Evolutionary conservation across 257 asterid genomes (phyloP).

Genomic region (Verbena officinalis): DNA sequence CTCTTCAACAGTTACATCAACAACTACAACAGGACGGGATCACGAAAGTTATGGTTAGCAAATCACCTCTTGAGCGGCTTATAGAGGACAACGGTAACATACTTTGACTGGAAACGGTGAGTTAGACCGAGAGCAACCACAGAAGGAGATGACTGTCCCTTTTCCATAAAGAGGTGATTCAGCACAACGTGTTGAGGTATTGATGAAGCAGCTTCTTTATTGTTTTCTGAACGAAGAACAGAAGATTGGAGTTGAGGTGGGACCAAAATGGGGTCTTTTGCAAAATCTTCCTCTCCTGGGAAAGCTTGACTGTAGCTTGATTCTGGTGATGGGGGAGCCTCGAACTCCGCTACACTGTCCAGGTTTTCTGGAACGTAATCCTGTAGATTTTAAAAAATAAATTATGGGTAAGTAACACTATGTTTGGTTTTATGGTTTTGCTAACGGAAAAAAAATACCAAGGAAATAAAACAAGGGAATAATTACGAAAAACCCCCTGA

Average conservation of each 20-base stretch:
- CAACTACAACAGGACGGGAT: slow-evolving; percentile 18
- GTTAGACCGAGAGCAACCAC: slow-evolving; percentile 82
- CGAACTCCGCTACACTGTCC: slow-evolving; percentile 77
- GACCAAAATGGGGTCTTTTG: slow-evolving; percentile 69
- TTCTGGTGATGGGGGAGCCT: slow-evolving; percentile 88
- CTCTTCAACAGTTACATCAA: slow-evolving; percentile 14
- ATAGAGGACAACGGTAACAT: slow-evolving; percentile 83
- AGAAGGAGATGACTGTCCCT: slow-evolving; percentile 68
- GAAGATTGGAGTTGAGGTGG: slow-evolving; percentile 80
- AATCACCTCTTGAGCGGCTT: slow-evolving; percentile 81
- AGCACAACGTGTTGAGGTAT: slow-evolving; percentile 87
- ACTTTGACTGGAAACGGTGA: slow-evolving; percentile 84
- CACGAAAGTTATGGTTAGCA: background rate
- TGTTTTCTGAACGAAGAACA: slow-evolving; percentile 44
- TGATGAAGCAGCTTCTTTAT: slow-evolving; percentile 42
- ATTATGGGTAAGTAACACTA: background rate
- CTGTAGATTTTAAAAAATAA: slow-evolving; percentile 36
- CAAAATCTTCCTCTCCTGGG: slow-evolving; percentile 74
- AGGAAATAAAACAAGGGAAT: too few species aligned
- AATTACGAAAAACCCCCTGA: too few species aligned
- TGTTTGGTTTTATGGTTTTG: too few species aligned
- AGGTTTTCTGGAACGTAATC: slow-evolving; percentile 79
- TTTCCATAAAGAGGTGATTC: slow-evolving; percentile 83
- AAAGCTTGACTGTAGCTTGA: slow-evolving; percentile 68
- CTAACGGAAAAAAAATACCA: too few species aligned